Base-by-base conservation (phyloP, 1,284 basidiomycete genomes). In the Melampsora larici-populina region DNA sequence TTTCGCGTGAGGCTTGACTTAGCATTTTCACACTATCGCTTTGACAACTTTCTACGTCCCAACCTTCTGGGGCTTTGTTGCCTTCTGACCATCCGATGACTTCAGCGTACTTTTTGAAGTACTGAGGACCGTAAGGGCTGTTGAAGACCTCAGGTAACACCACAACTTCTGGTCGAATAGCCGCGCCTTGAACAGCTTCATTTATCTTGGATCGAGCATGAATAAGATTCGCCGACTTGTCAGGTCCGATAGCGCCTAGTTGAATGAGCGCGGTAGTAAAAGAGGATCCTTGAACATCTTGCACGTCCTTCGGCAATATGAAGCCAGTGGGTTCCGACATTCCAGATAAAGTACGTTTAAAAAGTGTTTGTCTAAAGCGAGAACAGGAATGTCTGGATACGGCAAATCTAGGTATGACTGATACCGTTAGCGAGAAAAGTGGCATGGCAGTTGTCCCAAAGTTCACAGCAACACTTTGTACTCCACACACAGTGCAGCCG, bases 81-180 rank as follows among this genome's bases (percentile, higher is more conserved):
- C 21, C 79, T 55, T 86, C 85, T 7, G 83, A 86, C 81, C 86
- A 91, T 11, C 86, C 89, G 43, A 97, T 92, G 1, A 85, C 87
- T 85, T 97, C 94, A 0, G 92, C 91, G 81, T 95, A 92, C 33
- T 89, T 87, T 0, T 92, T 90, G 83, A 97, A 96, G 82, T 91
- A 65, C 21, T 78, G 65, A n/a, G 68, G 90, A 0, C 95, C 95
- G 82, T 99, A 99, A 0, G 95, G 94, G 17, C 93, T 95, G 85
- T 99, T 99, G 87, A 99, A 99, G 86, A 94, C 94, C 88, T 99
- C 73, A 3, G 97, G 96, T 55, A 99, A 86, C 18, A 97, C 93
- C 79, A 97, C 89, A 21, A 97, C 83, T 81, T 93, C 88, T 43
- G 93, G 91, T 80, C 86, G 86, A 2, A 4, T 26, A 17, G 26